These are phyloP conservation scores for Hypomontagnella monticulosa DNA, from an alignment of 495 filamentous ascomycete genomes.

Conservation along the genomic window DNA sequence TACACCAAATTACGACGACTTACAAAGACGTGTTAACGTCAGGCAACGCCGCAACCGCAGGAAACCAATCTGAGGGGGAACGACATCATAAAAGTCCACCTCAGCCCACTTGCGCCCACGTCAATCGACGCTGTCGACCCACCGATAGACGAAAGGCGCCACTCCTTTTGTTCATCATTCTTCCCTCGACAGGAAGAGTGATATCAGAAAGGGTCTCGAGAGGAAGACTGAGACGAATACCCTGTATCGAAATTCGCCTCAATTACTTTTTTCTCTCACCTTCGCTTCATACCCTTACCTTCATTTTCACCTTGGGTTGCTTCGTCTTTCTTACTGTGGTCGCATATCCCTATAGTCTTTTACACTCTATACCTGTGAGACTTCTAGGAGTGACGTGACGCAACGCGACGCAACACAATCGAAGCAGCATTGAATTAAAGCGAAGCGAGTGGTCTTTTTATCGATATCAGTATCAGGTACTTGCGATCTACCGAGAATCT, in stretches of 20 bases:
- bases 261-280: conserved; percentile 1
- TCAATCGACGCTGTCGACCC: conserved; percentile 32
- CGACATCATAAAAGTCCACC: conserved; percentile 39
- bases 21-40: conserved; percentile 30
- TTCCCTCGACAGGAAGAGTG: conserved; percentile 27
- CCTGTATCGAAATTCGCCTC: conserved; percentile 5
- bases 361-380: neutral
- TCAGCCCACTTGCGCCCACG: conserved; percentile 33
- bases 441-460: neutral
- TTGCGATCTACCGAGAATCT: conserved; percentile 8
- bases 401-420: neutral
- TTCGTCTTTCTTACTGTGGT: no score
- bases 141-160: conserved; percentile 29
- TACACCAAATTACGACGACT: conserved; percentile 28
- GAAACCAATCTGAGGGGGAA: conserved; percentile 1
- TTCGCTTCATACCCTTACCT: neutral
- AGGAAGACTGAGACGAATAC: conserved; percentile 10
- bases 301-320: neutral
- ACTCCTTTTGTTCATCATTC: conserved; percentile 25
- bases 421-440: no score
- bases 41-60: conserved; percentile 35
- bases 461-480: neutral
- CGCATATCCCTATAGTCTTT: neutral
- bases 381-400: conserved; percentile 4
- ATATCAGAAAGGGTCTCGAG: conserved; percentile 29